These are phyloP conservation scores for Amborella trichopoda DNA, from an alignment of 164 flowering plant genomes.

Conservation along the genomic window DNA sequence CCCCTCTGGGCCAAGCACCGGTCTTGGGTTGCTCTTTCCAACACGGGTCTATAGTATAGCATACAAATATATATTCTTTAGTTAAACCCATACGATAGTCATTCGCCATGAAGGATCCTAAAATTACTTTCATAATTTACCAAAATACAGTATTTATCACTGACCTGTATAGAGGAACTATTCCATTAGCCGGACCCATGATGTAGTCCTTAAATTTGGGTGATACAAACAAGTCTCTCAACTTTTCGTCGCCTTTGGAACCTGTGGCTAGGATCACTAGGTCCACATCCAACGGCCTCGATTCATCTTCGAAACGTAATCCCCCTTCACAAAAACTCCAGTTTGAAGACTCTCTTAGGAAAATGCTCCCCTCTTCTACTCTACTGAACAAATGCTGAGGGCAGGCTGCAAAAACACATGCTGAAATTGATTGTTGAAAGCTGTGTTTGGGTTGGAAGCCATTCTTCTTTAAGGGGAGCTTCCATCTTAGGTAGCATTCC, in stretches of 20 bases:
- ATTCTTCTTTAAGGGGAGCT: slow-evolving; percentile 22
- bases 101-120: too few species aligned
- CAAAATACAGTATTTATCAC: too few species aligned
- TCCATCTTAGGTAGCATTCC: slow-evolving; percentile 25
- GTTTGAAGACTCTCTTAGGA: slow-evolving; percentile 20
- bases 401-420: slow-evolving; percentile 12
- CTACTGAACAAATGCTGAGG: slow-evolving; percentile 22
- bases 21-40: too few species aligned
- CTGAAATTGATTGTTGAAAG: slow-evolving; percentile 16
- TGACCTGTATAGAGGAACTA: slow-evolving; percentile 32
- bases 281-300: slow-evolving; percentile 16
- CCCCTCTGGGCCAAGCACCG: too few species aligned
- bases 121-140: too few species aligned
- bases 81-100: too few species aligned
- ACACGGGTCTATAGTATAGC: too few species aligned
- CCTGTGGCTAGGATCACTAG: slow-evolving; percentile 44
- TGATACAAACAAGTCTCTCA: slow-evolving; percentile 24
- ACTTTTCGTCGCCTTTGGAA: slow-evolving; percentile 29
- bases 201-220: slow-evolving; percentile 19
- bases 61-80: too few species aligned
- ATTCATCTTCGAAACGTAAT: slow-evolving; percentile 13
- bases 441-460: slow-evolving; percentile 22
- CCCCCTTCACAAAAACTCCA: slow-evolving; percentile 26
- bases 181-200: slow-evolving; percentile 9
- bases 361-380: slow-evolving; percentile 26